phyloP scores from a whole-genome alignment of 495 filamentous ascomycete species.

The Peziza echinospora region DNA sequence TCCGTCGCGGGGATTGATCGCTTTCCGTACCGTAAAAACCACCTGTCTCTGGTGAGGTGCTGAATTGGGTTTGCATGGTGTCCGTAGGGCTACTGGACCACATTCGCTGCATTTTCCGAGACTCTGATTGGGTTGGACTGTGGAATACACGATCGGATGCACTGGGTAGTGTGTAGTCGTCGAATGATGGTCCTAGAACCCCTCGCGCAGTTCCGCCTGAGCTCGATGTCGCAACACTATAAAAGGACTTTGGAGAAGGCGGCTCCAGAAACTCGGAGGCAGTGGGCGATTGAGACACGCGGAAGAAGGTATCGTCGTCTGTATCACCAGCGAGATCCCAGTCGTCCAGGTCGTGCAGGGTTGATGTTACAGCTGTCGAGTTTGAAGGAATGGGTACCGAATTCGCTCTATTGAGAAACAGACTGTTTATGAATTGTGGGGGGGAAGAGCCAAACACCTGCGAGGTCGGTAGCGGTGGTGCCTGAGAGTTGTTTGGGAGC shows the following conservation, averaged over 20 bases:
- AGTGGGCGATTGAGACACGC: constrained; percentile 6
- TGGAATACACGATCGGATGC: too few relatives aligned
- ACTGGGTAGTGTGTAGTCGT: too few relatives aligned
- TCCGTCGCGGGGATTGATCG: background rate
- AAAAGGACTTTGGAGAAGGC: constrained; percentile 17
- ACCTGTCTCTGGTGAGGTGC: constrained; percentile 7
- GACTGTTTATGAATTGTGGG: constrained; percentile 10
- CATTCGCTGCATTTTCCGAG: background rate
- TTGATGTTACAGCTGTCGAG: constrained; percentile 8
- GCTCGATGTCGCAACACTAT: constrained; percentile 13
- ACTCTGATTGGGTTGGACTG: too few relatives aligned
- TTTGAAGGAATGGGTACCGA: background rate
- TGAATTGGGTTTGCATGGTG: constrained; percentile 2
- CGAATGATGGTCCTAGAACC: background rate
- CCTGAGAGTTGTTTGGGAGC: too few relatives aligned
- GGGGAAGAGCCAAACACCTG: background rate
- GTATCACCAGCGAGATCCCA: constrained; percentile 1
- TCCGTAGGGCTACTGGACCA: constrained; percentile 4
- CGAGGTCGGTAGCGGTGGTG: background rate
- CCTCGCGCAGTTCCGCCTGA: constrained; percentile 14
- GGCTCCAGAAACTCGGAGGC: constrained; percentile 6
- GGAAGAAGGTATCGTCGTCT: constrained; percentile 12
- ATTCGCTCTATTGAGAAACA: constrained; percentile 4
- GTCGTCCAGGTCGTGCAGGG: constrained; percentile 9
- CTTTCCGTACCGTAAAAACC: background rate